Evolutionary conservation across 495 filamentous ascomycete genomes (phyloP), one percentile per base, ranked within the genome.

Genomic region (Platismatia glauca): DNA sequence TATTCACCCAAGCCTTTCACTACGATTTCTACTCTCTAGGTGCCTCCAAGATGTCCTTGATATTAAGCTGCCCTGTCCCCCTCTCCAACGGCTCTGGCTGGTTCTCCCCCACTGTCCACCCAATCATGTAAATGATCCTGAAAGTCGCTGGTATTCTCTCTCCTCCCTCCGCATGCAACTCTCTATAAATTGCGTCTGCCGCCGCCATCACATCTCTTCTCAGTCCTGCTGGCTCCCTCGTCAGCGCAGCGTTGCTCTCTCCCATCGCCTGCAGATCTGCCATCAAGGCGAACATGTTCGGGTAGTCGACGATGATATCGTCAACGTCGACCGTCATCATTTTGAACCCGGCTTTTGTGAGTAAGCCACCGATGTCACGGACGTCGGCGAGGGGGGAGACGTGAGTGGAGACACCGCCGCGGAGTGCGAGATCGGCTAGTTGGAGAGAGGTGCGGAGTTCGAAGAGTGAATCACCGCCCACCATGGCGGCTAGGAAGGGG

Each of bases 291-390:
- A 96, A 96, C 0, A 83, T 86, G 75, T 92, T 83, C n/a, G 95
- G 95, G 71, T 89, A 99, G 71, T 95, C 91, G 15, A 99, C 89
- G 38, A 97, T 81, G 55, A 99, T 91, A 72, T 99, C 95, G 74
- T 97, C 95, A 27, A 97, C 89, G 69, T 99, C 95, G 0, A 99
- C 90, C 16, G 95, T 99, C 63, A 97, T 77, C 82, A 99, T 86
- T 76, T 89, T 91, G 76, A 97, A 97, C 35, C 94, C 91, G 1
- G 93, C 91, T 62, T 84, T 84, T 66, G 86, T 87, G 65, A 99
- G 72, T 63, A 99, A 76, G 5, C 90, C 91, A 6, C 93, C 95
- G 1, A 97, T 83, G 73, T 99, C 95, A 12, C 89, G 79, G 18
- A 95, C 90, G 74, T 99, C 93, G 2, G 94, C 94, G 38, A 99